A percentile compares a stretch with the other conserved stretches of the same genome.
phyloP scores from a whole-genome alignment of 2,329 filamentous ascomycete genomes.

The Xylariomycetidae sp. region DNA sequence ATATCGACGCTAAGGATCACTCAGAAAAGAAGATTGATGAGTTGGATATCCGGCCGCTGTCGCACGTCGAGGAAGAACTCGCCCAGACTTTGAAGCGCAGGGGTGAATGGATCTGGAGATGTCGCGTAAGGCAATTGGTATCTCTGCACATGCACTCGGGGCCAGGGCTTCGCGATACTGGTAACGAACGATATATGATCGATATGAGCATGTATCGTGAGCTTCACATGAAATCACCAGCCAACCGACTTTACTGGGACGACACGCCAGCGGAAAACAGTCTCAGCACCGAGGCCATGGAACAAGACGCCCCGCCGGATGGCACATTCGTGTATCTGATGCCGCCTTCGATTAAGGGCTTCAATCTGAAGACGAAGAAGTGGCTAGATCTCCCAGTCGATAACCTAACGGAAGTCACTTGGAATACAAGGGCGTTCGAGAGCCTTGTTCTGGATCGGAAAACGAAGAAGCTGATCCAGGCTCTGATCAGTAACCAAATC shows the following conservation, averaged over 20 bases:
- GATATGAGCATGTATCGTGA: slow-evolving; percentile 2
- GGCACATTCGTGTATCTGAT: not conserved
- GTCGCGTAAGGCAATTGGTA: not conserved
- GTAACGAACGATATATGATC: slow-evolving; percentile 4
- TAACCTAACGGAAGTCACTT: slow-evolving; percentile 10
- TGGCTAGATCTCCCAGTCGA: slow-evolving; percentile 10
- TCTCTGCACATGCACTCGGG: slow-evolving; percentile 2
- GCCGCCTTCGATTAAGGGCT: not conserved
- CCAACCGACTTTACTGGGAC: no score
- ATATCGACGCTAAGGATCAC: not conserved
- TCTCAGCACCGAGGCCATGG: not conserved
- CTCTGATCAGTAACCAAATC: slow-evolving; percentile 15
- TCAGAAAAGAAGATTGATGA: not conserved
- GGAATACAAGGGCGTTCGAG: slow-evolving; percentile 17
- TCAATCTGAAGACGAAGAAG: slow-evolving; percentile 2
- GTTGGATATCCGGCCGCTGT: not conserved
- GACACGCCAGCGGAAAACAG: no score
- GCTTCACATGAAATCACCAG: not conserved
- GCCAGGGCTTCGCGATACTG: not conserved
- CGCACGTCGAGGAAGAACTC: not conserved
- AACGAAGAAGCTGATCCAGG: slow-evolving; percentile 16
- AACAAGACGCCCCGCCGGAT: slow-evolving; percentile 1
- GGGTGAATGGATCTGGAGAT: slow-evolving; percentile 4
- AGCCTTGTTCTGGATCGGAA: slow-evolving; percentile 14
- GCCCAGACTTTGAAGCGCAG: not conserved